Conservation (phyloP, 2,329 filamentous ascomycete species). For the Ophiostoma triangulosporum region DNA sequence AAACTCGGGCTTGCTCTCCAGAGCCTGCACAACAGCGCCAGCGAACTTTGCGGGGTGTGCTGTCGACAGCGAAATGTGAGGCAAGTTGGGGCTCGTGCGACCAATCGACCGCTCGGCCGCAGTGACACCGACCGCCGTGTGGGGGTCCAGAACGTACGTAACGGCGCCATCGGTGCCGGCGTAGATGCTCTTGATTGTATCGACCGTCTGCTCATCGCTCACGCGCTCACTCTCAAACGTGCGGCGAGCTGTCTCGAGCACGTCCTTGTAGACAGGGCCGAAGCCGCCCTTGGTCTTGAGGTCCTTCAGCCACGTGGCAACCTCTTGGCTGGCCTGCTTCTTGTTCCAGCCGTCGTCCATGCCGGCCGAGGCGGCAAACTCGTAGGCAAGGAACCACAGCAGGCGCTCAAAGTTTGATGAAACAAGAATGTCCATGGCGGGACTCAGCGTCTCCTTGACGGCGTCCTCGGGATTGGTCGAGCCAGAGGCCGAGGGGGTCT, state of each 20-base stretch:
- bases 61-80: constrained; percentile 79
- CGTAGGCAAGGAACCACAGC: constrained; percentile 79
- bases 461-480: constrained; percentile 28
- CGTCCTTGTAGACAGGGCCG: constrained; percentile 56
- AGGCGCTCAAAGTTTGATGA: constrained; percentile 94
- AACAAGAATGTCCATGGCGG: constrained; percentile 96
- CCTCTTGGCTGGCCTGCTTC: constrained; percentile 60
- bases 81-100: constrained; percentile 35
- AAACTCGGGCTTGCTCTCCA: constrained; percentile 59
- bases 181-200: constrained; percentile 48
- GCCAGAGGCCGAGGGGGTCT: constrained; percentile 29
- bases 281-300: constrained; percentile 77
- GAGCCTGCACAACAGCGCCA: constrained; percentile 66
- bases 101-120: constrained; percentile 58
- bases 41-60: constrained; percentile 95
- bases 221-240: constrained; percentile 74
- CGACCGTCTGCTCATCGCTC: constrained; percentile 51
- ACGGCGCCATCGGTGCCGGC: constrained; percentile 16
- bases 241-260: constrained; percentile 55
- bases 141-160: constrained; percentile 80
- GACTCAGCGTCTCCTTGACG: constrained; percentile 82
- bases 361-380: constrained; percentile 41
- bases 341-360: constrained; percentile 54
- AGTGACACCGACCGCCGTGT: constrained; percentile 75
- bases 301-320: constrained; percentile 62